Percentiles rank a stretch among this genome's conserved stretches.
These are phyloP conservation scores for Dissoconium aciculare DNA, from an alignment of 2,329 filamentous ascomycete species.

Conservation along the genomic window DNA sequence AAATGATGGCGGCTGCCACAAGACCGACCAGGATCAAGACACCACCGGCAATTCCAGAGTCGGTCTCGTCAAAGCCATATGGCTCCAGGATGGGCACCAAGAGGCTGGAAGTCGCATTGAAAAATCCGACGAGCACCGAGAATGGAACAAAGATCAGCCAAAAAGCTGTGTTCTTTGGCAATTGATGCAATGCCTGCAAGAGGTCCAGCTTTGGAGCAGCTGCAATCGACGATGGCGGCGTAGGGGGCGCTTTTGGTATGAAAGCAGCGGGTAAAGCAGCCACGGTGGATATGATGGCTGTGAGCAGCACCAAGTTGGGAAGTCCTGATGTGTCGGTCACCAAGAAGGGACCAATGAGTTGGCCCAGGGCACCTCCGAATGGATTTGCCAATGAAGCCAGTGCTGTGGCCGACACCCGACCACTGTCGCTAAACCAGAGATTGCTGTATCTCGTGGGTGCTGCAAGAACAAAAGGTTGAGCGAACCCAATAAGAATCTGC, in stretches of 20 bases:
- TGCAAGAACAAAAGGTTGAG: conserved; percentile 81
- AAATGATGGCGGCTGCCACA: conserved; percentile 56
- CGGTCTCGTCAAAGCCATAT: conserved; percentile 67
- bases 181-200: conserved; percentile 34
- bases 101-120: conserved; percentile 80
- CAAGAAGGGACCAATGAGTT: conserved; percentile 72
- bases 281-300: conserved; percentile 36
- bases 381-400: conserved; percentile 76
- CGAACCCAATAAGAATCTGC: conserved; percentile 75
- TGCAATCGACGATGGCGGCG: conserved; percentile 56
- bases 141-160: conserved; percentile 75
- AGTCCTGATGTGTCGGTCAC: conserved; percentile 49
- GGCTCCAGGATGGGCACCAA: conserved; percentile 82
- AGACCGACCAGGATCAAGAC: conserved; percentile 82
- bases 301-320: conserved; percentile 58
- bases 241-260: conserved; percentile 60
- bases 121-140: conserved; percentile 71
- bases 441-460: conserved; percentile 86
- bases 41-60: conserved; percentile 80
- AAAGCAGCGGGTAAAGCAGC: conserved; percentile 65
- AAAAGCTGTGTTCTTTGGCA: conserved; percentile 49
- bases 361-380: conserved; percentile 73
- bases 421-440: conserved; percentile 78
- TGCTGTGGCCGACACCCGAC: conserved; percentile 76
- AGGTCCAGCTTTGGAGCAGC: conserved; percentile 40